These are phyloP conservation scores for Alternaria gansuensis DNA, from an alignment of 2,329 filamentous ascomycete genomes.

Conservation along the genomic window DNA sequence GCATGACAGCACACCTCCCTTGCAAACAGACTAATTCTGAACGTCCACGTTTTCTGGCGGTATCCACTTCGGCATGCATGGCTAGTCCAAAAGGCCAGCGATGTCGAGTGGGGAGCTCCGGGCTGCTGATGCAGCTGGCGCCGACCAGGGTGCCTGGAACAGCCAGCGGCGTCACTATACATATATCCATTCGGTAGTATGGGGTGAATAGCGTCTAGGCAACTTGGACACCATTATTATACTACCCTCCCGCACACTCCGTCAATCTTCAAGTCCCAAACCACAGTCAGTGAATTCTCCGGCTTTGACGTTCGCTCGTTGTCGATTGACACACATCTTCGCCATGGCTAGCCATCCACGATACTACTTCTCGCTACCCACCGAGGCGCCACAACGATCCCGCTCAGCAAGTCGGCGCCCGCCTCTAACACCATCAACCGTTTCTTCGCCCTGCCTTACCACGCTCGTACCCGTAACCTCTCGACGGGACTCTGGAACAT, in stretches of 20 bases:
- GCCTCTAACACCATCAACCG: conserved; percentile 57
- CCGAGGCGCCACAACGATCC: conserved; percentile 46
- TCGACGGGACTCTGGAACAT: conserved; percentile 53
- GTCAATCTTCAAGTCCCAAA: conserved; percentile 29
- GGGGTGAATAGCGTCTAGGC: conserved; percentile 53
- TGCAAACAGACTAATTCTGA: conserved; percentile 42
- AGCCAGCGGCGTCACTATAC: conserved; percentile 44
- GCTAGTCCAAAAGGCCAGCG: conserved; percentile 41
- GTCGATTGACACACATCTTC: conserved; percentile 26
- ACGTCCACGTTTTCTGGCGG: conserved; percentile 52
- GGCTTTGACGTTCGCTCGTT: conserved; percentile 22
- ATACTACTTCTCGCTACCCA: conserved; percentile 53
- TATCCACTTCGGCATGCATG: conserved; percentile 46
- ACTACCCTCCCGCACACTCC: conserved; percentile 34
- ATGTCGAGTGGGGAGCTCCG: conserved; percentile 45
- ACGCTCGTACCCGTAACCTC: conserved; percentile 53
- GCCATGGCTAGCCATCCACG: conserved; percentile 48
- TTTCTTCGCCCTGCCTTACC: conserved; percentile 57
- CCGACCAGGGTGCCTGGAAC: conserved; percentile 44
- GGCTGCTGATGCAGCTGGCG: conserved; percentile 49
- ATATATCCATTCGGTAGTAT: conserved; percentile 44
- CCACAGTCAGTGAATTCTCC: conserved; percentile 27
- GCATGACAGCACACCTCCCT: conserved; percentile 53
- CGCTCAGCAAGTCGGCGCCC: conserved; percentile 53
- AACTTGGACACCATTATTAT: conserved; percentile 42